A percentile compares a stretch with the other conserved stretches of the same genome.
phyloP scores from a whole-genome alignment of 208 protist genomes.

The Leishmania major region DNA sequence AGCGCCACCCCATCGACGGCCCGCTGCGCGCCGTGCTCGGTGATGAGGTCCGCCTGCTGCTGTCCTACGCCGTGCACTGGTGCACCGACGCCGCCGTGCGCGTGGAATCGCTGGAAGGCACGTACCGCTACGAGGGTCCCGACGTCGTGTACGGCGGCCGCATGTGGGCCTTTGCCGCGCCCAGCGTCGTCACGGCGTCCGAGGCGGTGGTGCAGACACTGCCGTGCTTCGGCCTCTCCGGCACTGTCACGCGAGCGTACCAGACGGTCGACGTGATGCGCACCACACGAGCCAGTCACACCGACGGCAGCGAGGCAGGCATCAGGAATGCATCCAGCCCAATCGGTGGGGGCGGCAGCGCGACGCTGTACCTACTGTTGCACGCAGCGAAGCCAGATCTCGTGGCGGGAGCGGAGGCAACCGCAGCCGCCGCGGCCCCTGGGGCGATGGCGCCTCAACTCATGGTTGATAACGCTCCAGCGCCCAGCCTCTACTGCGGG shows the following conservation, averaged over 20 bases:
- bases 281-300: neutral
- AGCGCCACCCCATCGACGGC: constrained; percentile 52
- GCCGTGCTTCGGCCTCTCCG: constrained; percentile 13
- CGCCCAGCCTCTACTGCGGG: neutral
- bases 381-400: neutral
- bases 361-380: neutral
- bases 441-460: neutral
- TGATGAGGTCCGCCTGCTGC: constrained; percentile 51
- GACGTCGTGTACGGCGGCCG: constrained; percentile 67
- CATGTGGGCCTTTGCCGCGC: constrained; percentile 76
- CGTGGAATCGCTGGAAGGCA: constrained; percentile 33
- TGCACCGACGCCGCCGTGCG: constrained; percentile 69
- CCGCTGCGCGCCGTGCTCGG: constrained; percentile 56
- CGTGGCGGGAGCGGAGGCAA: neutral
- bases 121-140: constrained; percentile 65
- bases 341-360: neutral
- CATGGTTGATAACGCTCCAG: neutral
- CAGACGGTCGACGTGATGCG: neutral
- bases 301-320: neutral
- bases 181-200: constrained; percentile 64
- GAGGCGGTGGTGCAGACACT: constrained; percentile 10
- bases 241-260: neutral
- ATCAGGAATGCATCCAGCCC: neutral
- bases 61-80: constrained; percentile 80
- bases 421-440: neutral